A percentile compares a stretch with the other conserved stretches of the same genome.
phyloP scores from a whole-genome alignment of 192 early-diverging fungal species.

The Backusella tuberculispora region DNA sequence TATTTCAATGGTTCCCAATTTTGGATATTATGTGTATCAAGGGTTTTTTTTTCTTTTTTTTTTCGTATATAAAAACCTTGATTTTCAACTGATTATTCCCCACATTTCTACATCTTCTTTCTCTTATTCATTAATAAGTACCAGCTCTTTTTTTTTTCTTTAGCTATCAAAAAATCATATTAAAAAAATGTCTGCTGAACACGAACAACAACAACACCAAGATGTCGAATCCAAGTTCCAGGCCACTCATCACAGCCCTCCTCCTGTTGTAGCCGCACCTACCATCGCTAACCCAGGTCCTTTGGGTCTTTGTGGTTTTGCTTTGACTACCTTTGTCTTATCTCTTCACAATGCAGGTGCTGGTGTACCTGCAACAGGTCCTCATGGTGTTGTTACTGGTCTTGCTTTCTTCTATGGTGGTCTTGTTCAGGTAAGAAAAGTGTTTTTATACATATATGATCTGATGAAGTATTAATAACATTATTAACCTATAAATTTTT shows the following conservation, averaged over 20 bases:
- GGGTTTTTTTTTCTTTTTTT: not conserved
- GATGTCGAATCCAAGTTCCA: slow-evolving; percentile 31
- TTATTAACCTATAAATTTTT: too few relatives aligned
- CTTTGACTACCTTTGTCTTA: slow-evolving; percentile 72
- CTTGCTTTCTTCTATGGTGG: slow-evolving; percentile 80
- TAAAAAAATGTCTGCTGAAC: slow-evolving; percentile 20
- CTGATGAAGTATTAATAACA: not conserved
- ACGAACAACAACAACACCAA: slow-evolving; percentile 14
- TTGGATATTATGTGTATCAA: slow-evolving; percentile 1
- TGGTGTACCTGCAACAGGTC: slow-evolving; percentile 55
- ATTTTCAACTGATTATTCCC: slow-evolving; percentile 18
- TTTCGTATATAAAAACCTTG: not conserved
- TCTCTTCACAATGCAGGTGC: slow-evolving; percentile 74
- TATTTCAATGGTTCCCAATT: not conserved
- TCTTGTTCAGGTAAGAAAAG: slow-evolving; percentile 57
- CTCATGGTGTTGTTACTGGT: slow-evolving; percentile 65
- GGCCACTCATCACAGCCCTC: not conserved
- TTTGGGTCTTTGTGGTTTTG: slow-evolving; percentile 64
- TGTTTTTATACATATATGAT: not conserved
- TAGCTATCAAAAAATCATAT: not conserved
- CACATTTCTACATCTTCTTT: slow-evolving; percentile 1
- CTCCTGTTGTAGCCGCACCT: slow-evolving; percentile 39
- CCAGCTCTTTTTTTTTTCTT: not conserved
- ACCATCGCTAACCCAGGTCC: slow-evolving; percentile 65
- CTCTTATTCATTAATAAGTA: not conserved